Conservation (phyloP, 1,284 basidiomycete species). For the Apiotrichum siamense region DNA sequence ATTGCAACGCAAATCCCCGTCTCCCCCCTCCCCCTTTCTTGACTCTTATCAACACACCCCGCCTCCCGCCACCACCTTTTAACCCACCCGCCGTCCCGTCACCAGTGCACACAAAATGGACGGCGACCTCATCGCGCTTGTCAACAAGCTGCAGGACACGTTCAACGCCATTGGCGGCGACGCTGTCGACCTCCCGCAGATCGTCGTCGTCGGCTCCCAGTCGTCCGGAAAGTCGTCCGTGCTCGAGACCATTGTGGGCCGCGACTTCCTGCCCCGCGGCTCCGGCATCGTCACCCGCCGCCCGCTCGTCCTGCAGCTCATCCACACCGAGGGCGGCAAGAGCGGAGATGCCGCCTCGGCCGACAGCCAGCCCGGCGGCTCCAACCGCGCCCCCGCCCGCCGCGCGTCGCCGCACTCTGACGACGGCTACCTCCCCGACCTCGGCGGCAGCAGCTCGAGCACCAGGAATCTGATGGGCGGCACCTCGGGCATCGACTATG, state of each 20-base stretch:
- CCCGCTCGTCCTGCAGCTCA: constrained; percentile 89
- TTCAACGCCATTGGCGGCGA: constrained; percentile 53
- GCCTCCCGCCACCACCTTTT: no score
- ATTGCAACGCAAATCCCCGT: no score
- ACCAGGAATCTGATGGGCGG: constrained; percentile 26
- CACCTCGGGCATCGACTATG: constrained; percentile 68
- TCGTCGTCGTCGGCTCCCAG: constrained; percentile 50
- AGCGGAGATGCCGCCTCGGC: background rate
- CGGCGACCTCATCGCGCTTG: constrained; percentile 86
- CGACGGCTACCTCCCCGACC: constrained; percentile 37
- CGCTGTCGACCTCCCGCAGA: constrained; percentile 52
- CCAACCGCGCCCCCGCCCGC: background rate
- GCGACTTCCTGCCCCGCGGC: constrained; percentile 85
- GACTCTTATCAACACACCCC: no score
- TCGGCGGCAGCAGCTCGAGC: constrained; percentile 23
- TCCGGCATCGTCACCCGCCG: constrained; percentile 78
- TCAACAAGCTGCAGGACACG: constrained; percentile 80
- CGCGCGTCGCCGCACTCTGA: constrained; percentile 8
- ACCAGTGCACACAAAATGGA: no score
- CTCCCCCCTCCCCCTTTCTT: no score
- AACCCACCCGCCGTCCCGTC: no score
- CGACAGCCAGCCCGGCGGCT: background rate
- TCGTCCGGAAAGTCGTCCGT: constrained; percentile 55
- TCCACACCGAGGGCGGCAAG: constrained; percentile 67
- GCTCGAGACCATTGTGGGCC: constrained; percentile 71